Conservation (phyloP, 225 moss, liverwort and hornwort species). For the Ulota crispa region DNA sequence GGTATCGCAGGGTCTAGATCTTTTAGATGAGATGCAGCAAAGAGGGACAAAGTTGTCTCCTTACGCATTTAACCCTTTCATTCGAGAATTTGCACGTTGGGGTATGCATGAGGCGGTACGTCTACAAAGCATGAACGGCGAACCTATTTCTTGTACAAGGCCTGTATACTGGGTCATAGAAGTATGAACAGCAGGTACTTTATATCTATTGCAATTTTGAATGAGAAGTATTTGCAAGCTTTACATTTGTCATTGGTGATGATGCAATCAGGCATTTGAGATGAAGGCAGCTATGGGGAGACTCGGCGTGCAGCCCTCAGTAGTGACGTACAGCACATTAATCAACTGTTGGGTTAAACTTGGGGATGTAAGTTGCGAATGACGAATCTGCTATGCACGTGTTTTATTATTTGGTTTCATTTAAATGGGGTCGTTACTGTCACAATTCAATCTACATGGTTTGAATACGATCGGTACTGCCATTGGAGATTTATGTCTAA, state of each 20-base stretch:
- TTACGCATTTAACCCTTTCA: constrained; percentile 67
- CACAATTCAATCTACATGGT: background rate
- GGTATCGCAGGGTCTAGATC: constrained; percentile 60
- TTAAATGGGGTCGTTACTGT: background rate
- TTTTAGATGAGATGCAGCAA: constrained; percentile 73
- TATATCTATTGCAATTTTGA: background rate
- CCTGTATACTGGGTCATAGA: background rate
- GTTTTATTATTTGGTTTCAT: background rate
- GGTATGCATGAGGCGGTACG: constrained; percentile 73
- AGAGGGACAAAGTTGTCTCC: constrained; percentile 48
- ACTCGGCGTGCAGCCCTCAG: constrained; percentile 63
- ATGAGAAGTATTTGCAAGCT: constrained; percentile 3
- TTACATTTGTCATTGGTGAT: constrained; percentile 20
- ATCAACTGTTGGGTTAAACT: constrained; percentile 65
- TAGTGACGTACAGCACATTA: constrained; percentile 63
- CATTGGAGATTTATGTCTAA: constrained; percentile 9
- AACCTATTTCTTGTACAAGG: background rate
- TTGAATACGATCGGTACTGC: background rate
- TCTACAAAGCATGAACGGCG: constrained; percentile 6
- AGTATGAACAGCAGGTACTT: constrained; percentile 1
- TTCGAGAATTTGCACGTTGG: constrained; percentile 61
- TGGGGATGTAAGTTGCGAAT: constrained; percentile 55
- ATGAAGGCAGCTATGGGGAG: constrained; percentile 67
- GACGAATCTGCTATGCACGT: background rate
- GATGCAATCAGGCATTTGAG: constrained; percentile 68